Base-by-base conservation (phyloP, 345 rosid species). In the Kernera saxatilis region DNA sequence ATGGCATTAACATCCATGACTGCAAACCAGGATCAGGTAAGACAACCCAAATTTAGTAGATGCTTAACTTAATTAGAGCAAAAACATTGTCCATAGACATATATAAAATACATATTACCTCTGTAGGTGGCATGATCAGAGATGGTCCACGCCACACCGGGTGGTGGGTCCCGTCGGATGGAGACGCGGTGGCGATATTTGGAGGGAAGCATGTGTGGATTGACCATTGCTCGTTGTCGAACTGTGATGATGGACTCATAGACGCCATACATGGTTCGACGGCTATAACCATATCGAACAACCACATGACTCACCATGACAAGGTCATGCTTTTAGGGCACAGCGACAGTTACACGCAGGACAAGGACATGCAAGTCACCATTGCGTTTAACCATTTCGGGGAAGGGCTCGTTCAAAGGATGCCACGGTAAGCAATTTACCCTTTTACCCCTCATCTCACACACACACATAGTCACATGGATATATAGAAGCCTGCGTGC, bases 331-430 rank as follows among this genome's bases (percentile, higher is more conserved):
- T 90, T 7, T 62, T 90, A 70, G 96, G 96, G 5, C 87, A 86
- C 37, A 90, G 85, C 49, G 93, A 90, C 75, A 69, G 84, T 5
- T 87, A 81, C 56, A 81, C 88, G 3, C 80, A 72, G 33, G 96
- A 90, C 73, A 87, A 80, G 79, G 35, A 75, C 76, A 90, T 90
- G 96, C 96, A 87, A 49, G 88, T 83, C 59, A 90, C 96, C 25
- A 60, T 90, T 41, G 96, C 96, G 19, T 90, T 90, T 73, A 90
- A 90, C 82, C 96, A 87, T 73, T 90, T 90, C 13, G 92, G 96
- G 8, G 89, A 89, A 84, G 96, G 96, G 3, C 73, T 89, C 1
- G 91, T 89, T n/a, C 96, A 90, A 65, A 86, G 96, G 68, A 90
- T 87, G 89, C 96, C 96, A 43, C 79, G 96, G 92, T 88, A 70